Evolutionary conservation across 1,284 basidiomycete genomes (phyloP), one percentile per base, ranked within the genome.

Genomic region (Xanthoconium separans): DNA sequence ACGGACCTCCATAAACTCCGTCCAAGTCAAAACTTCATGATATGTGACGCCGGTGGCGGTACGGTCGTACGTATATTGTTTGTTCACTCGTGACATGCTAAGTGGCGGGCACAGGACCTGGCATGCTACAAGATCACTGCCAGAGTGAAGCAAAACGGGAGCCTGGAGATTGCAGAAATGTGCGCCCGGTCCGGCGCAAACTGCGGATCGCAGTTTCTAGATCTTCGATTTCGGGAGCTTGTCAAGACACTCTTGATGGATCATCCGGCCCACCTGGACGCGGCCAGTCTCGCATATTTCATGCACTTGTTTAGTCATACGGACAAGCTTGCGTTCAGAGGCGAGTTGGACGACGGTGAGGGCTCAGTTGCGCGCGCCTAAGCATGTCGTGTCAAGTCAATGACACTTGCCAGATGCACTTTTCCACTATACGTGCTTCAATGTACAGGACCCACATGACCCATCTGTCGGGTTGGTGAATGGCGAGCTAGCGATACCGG

Each of bases 301-400:
- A 89, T 90, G 87, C 85, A 91, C 62, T 82, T 86, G 3, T 92
- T 92, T 62, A 86, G 85, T 58, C 89, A 93, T 70, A 87, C 87
- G n/a, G 89, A 93, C 65, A 93, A 93, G 68, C 71, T 91, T 49
- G 78, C 79, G 30, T 92, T 88, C 64, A 75, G 70, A 56, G 90
- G 90, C 18, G 76, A 82, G 50, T 70, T 72, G 31, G 91, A 93
- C 66, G 90, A 92, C 65, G 82, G 88, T 88, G 65, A 49, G 80
- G 36, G 41, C 40, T 47, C 50, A 36, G 13, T 51, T 51, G 30
- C 33, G 37, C 40, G 57, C 22, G 30, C 33, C 34, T 42, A 56
- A 52, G 11, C 41, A n/a, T 20, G 53, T 51, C 24, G 47, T 51
- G 48, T 46, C 40, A 40, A 59, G 57, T 57, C 20, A 56, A 37